Conservation (phyloP, 2,329 filamentous ascomycete species). For the Ilyonectria destructans region DNA sequence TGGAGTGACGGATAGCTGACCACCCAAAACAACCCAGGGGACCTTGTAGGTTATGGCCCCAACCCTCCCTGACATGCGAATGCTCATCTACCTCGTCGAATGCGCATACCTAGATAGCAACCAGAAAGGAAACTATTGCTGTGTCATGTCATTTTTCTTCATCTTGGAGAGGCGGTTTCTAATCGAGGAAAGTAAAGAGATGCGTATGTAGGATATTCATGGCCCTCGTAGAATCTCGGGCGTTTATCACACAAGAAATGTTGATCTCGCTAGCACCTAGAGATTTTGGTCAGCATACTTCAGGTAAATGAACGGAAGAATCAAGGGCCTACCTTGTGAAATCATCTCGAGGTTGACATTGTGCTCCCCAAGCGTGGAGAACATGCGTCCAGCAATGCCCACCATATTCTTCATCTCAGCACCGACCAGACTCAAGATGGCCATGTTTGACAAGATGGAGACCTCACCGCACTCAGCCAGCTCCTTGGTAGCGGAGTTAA, state of each 20-base stretch:
- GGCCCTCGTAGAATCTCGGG: constrained; percentile 89
- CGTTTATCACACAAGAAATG: constrained; percentile 97
- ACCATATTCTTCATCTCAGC: constrained; percentile 98
- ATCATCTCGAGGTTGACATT: constrained; percentile 99
- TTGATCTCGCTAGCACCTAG: constrained; percentile 98
- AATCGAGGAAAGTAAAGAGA: constrained; percentile 90
- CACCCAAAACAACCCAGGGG: background rate
- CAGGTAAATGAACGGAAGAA: constrained; percentile 9
- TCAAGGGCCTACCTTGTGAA: constrained; percentile 81
- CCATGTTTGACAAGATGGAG: constrained; percentile 92
- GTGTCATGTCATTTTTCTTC: background rate
- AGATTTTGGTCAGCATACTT: constrained; percentile 32
- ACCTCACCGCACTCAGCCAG: constrained; percentile 89
- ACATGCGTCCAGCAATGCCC: constrained; percentile 94
- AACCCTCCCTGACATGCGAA: constrained; percentile 33
- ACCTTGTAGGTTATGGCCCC: constrained; percentile 24
- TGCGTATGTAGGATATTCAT: constrained; percentile 98
- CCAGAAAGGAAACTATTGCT: background rate
- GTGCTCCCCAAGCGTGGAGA: constrained; percentile 92
- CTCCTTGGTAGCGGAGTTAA: constrained; percentile 79
- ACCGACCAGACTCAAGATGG: constrained; percentile 94
- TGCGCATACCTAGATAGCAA: background rate
- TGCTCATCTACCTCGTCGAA: constrained; percentile 10
- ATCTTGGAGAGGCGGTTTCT: background rate
- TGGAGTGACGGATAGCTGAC: background rate